Evolutionary conservation across 208 protist genomes (phyloP).

Genomic region (Trypanosoma cruzi): DNA sequence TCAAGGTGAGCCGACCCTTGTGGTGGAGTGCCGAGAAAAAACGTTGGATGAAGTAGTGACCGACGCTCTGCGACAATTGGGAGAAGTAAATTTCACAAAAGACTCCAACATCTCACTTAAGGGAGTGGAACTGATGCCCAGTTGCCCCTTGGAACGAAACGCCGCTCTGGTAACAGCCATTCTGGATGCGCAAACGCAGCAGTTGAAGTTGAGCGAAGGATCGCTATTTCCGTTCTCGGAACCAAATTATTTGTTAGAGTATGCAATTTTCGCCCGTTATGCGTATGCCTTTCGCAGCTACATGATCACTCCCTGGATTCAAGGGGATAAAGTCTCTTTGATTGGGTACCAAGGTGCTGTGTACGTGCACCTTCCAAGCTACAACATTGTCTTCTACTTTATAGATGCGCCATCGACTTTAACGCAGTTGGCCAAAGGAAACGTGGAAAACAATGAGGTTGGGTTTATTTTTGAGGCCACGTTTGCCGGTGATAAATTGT

Average conservation of each 20-base stretch:
- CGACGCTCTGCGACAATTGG: slow-evolving; percentile 39
- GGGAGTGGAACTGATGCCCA: slow-evolving; percentile 56
- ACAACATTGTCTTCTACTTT: slow-evolving; percentile 70
- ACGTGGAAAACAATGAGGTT: slow-evolving; percentile 11
- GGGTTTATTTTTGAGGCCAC: slow-evolving; percentile 80
- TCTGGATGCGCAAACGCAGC: slow-evolving; percentile 43
- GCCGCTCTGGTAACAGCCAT: slow-evolving; percentile 52
- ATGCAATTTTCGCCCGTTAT: slow-evolving; percentile 69
- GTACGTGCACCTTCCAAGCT: slow-evolving; percentile 81
- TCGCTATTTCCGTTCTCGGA: slow-evolving; percentile 73
- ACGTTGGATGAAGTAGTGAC: slow-evolving; percentile 36
- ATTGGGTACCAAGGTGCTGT: slow-evolving; percentile 63
- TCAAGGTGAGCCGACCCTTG: slow-evolving; percentile 31
- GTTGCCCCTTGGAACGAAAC: slow-evolving; percentile 59
- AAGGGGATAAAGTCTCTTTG: slow-evolving; percentile 78
- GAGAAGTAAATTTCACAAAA: slow-evolving; percentile 31
- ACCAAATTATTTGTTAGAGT: slow-evolving; percentile 86
- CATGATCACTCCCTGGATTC: slow-evolving; percentile 75
- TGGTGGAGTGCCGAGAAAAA: slow-evolving; percentile 50
- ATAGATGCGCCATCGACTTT: slow-evolving; percentile 20
- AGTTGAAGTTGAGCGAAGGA: slow-evolving; percentile 33
- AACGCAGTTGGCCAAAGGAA: slow-evolving; percentile 12
- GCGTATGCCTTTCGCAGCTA: slow-evolving; percentile 67
- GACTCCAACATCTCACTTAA: slow-evolving; percentile 45
- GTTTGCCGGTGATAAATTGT: slow-evolving; percentile 58